Evolutionary conservation across 2,329 filamentous ascomycete genomes (phyloP).

Genomic region (Claviceps arundinis): DNA sequence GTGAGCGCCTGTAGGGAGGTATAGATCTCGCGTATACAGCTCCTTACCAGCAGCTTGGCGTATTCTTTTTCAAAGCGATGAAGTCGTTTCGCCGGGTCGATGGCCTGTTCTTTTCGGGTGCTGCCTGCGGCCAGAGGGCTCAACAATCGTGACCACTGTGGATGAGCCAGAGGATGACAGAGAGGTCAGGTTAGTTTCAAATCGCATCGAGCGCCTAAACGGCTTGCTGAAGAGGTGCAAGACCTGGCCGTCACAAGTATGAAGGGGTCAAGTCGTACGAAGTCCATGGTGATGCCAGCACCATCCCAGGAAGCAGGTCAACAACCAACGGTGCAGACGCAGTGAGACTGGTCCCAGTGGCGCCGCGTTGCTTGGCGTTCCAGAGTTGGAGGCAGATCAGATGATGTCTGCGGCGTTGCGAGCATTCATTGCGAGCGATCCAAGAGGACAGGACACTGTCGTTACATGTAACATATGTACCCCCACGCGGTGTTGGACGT

Average conservation of each 20-base stretch:
- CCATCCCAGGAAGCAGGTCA: constrained; percentile 23
- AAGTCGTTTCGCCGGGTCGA: constrained; percentile 49
- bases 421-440: not conserved
- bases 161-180: not conserved
- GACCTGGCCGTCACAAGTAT: not conserved
- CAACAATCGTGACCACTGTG: constrained; percentile 55
- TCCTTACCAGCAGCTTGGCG: constrained; percentile 42
- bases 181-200: constrained; percentile 2
- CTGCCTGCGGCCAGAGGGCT: constrained; percentile 44
- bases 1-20: not conserved
- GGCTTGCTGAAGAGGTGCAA: not conserved
- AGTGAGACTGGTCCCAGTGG: not conserved
- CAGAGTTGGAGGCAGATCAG: not conserved
- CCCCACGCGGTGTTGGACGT: too few relatives aligned
- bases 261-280: constrained; percentile 29
- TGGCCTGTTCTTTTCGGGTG: constrained; percentile 45
- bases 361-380: not conserved
- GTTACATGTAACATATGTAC: too few relatives aligned
- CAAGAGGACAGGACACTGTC: not conserved
- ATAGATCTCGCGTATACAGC: not conserved
- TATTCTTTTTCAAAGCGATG: constrained; percentile 57
- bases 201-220: not conserved
- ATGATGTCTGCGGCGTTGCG: not conserved
- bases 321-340: not conserved
- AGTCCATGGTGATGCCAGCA: constrained; percentile 39